Percentiles rank a stretch among this genome's conserved stretches.
Evolutionary conservation across 768 basidiomycete genomes (phyloP).

Genomic region (Hortiboletus flavorubellus): DNA sequence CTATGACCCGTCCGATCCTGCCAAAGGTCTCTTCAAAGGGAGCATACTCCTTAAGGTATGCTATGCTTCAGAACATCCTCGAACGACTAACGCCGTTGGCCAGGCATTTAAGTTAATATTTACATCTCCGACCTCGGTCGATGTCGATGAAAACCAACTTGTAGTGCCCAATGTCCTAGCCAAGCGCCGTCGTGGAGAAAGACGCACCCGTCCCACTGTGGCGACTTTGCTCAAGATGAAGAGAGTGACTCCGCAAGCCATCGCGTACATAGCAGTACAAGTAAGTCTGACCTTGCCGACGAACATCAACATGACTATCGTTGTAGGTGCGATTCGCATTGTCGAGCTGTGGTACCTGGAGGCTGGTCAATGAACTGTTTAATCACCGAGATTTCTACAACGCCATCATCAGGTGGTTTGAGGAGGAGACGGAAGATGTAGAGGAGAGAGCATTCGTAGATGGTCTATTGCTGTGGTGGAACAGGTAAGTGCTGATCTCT

Average conservation of each 20-base stretch:
- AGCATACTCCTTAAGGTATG: neutral
- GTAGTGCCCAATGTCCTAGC: neutral
- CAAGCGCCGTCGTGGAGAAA: neutral
- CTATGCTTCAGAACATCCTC: neutral
- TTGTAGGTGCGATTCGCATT: neutral
- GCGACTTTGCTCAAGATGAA: neutral
- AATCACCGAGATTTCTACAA: neutral
- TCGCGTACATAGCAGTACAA: neutral
- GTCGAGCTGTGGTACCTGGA: neutral
- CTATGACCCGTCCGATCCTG: neutral
- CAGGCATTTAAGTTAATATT: neutral
- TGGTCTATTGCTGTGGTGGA: too few relatives aligned
- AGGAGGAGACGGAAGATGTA: too few relatives aligned
- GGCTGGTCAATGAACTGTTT: neutral
- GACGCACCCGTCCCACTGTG: neutral
- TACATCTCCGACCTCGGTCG: neutral
- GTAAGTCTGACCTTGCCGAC: neutral
- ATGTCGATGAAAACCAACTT: neutral
- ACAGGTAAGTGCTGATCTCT: too few relatives aligned
- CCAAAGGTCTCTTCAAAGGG: neutral
- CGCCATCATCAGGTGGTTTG: neutral
- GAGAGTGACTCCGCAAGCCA: neutral
- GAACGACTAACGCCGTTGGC: neutral
- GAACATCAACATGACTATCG: too few relatives aligned
- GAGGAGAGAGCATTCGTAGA: too few relatives aligned